A percentile compares a stretch with the other conserved stretches of the same genome.
Evolutionary conservation across 2,329 filamentous ascomycete genomes (phyloP).

Genomic region (Aspergillus unguis): DNA sequence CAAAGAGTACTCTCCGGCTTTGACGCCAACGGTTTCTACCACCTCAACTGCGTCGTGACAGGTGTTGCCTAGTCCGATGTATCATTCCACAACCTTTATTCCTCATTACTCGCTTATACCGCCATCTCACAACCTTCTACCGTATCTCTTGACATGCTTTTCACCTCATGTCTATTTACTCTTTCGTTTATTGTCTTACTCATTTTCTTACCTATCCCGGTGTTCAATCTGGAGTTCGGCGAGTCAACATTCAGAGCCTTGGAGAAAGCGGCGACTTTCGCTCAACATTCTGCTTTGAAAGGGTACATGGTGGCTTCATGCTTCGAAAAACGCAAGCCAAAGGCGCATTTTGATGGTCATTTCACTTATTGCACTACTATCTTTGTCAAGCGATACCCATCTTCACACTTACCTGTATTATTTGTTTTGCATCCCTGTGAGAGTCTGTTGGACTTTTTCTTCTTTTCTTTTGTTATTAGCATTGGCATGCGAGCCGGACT

Average conservation of each 20-base stretch:
- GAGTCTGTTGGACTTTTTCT: conserved; percentile 7
- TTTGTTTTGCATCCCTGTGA: conserved; percentile 13
- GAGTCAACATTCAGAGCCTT: conserved; percentile 11
- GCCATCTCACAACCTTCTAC: conserved; percentile 3
- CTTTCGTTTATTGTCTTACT: conserved; percentile 11
- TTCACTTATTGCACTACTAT: conserved; percentile 17
- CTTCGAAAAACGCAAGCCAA: conserved; percentile 7
- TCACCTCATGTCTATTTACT: conserved; percentile 19
- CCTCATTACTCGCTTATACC: conserved; percentile 3
- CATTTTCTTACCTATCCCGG: conserved; percentile 5
- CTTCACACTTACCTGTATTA: conserved; percentile 17
- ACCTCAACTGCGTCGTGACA: conserved; percentile 34
- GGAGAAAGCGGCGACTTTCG: conserved; percentile 14
- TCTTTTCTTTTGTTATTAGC: conserved; percentile 13
- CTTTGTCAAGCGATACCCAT: conserved; percentile 27
- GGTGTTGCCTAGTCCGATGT: neutral
- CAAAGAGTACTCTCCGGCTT: conserved; percentile 33
- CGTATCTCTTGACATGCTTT: conserved; percentile 17
- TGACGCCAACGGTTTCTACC: conserved; percentile 36
- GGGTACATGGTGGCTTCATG: conserved; percentile 9
- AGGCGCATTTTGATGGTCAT: conserved; percentile 14
- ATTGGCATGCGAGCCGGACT: conserved; percentile 13
- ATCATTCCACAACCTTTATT: neutral
- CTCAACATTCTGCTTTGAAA: neutral
- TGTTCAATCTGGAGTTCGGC: conserved; percentile 11